Evolutionary conservation across 352 stramenopile genomes (phyloP), one percentile per base, ranked within the genome.

Genomic region (Phytophthora europaea): DNA sequence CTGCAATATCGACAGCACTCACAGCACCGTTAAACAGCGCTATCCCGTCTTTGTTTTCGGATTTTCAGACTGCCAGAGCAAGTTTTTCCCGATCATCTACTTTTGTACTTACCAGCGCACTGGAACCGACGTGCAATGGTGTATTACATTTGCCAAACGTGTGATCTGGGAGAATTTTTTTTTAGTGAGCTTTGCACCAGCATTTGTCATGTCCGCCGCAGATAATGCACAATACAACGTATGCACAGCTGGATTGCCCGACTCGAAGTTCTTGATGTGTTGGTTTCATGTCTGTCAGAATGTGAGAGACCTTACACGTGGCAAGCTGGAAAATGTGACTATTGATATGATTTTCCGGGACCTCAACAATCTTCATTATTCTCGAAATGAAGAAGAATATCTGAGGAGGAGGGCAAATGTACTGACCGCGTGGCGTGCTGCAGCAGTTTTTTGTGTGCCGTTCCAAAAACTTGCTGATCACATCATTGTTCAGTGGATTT

Each of bases 1-100:
- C 20, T 66, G 36, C 59, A 66, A n/a, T 23, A 52, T 66, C 18
- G 59, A 66, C 13, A 58, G 59, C 6, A 59, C 60, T 7, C 60
- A 66, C 23, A 52, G 20, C 18, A 50, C 20, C 4, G 20, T 58
- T 7, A 23, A 31, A 31, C 53, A 54, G 38, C 12, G 33, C 22
- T 66, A 58, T 15, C 12, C 47, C 22, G 60, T 58, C 3, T 66
- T 66, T 20, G 36, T 58, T 6, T 23, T 58, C 15, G 47, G 60
- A 13, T 47, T 57, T 13, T 51, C 59, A 9, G 59, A 65, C 16
- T 52, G 23, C 2, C 28, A 26, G 13, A 31, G 31, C 8, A 40
- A 36, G 43, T 50, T 57, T 38, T 65, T 50, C 26, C 45, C 59
- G 12, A 38, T 65, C 6, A 28, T 64, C 0, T 56, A 56, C 33